Evolutionary conservation across 305 asterid genomes (phyloP), one percentile per base, ranked within the genome.

Genomic region (Euphrasia arctica): DNA sequence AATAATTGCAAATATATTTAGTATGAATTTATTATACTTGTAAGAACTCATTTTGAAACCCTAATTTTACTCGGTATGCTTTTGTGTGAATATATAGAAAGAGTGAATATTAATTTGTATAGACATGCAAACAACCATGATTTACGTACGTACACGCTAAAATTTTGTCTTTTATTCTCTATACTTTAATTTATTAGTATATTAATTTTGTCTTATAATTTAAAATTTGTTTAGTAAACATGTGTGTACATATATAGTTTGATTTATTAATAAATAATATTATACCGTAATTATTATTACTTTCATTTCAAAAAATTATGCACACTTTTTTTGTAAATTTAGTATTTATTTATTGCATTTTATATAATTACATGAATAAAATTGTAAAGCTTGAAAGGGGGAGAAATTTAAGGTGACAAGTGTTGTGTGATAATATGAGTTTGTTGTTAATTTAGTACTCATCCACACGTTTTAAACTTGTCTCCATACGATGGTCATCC

Each of bases 361-460:
- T 25, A 25, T 25, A 25, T 25, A 25, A 25, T 25, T 25, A 25
- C 2, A 25, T 25, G 27, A 25, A 25, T 25, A 25, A 25, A 25
- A 25, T 25, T 25, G 27, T 25, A 1, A 1, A 25, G 1, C 27
- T 25, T 25, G 27, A 25, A 25, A 25, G 27, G 27, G 27, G 27
- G 22, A 13, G 45, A 34, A 68, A 68, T 47, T 54, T 48, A 28
- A 49, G 75, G 55, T 52, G 74, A 78, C 80, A 74, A 68, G 72
- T n/a, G 41, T 59, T 48, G 85, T 77, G 85, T 76, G 85, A 79
- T 34, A 1, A 62, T 60, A 48, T 76, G 3, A 59, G 9, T 14
- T 3, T 4, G 12, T 57, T 63, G 48, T 22, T 27, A 69, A 57
- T 25, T 48, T 49, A 14, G 4, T 4, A 63, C 65, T 58, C 67